A percentile compares a stretch with the other conserved stretches of the same genome.
Evolutionary conservation across 2,329 filamentous ascomycete genomes (phyloP).

Genomic region (Metarhizium sp.): DNA sequence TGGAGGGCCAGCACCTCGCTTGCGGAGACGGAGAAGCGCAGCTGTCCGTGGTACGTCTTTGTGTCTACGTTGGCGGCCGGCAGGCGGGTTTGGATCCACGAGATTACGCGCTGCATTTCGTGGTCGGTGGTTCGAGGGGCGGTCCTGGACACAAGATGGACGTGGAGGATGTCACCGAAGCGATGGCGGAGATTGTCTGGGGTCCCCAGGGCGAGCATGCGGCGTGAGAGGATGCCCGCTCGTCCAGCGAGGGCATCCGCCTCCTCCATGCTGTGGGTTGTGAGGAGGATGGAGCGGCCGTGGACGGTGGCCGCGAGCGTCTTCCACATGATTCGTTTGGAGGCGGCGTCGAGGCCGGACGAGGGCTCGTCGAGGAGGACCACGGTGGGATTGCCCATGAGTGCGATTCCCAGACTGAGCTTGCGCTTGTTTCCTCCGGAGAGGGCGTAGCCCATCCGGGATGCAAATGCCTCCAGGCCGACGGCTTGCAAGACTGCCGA

Average conservation of each 20-base stretch:
- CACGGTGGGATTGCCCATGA: constrained; percentile 87
- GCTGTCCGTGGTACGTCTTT: constrained; percentile 74
- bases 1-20: constrained; percentile 24
- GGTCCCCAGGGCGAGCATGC: constrained; percentile 78
- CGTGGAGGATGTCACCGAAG: constrained; percentile 70
- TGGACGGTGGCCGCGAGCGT: constrained; percentile 65
- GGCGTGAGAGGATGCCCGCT: constrained; percentile 75
- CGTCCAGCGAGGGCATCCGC: constrained; percentile 78
- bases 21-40: constrained; percentile 70
- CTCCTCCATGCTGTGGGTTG: constrained; percentile 93
- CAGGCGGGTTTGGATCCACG: constrained; percentile 56
- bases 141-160: constrained; percentile 68
- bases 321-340: constrained; percentile 89
- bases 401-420: constrained; percentile 74
- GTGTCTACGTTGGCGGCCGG: constrained; percentile 59
- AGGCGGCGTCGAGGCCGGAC: constrained; percentile 80
- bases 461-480: constrained; percentile 60
- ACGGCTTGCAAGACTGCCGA: constrained; percentile 70
- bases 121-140: constrained; percentile 63
- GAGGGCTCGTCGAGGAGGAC: constrained; percentile 83
- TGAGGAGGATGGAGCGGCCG: constrained; percentile 76
- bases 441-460: constrained; percentile 68
- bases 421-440: constrained; percentile 95
- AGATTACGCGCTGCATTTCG: constrained; percentile 57
- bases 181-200: constrained; percentile 61